These are phyloP conservation scores for Saturnispora serradocipensis DNA, from an alignment of 805 yeast species.

Conservation along the genomic window DNA sequence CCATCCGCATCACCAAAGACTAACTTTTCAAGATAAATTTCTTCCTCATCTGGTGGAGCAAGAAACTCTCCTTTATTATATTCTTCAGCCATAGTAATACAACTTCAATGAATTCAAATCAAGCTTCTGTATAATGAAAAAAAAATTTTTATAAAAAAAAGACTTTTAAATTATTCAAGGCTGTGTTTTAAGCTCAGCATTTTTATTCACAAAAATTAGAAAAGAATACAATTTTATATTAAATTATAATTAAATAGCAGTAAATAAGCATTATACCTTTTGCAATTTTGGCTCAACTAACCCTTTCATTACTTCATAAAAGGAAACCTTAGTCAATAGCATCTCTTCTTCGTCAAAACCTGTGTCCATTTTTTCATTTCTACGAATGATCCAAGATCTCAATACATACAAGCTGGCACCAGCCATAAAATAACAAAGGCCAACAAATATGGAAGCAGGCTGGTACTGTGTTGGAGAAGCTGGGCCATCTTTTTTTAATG, in stretches of 20 bases:
- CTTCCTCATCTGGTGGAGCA: slow-evolving; percentile 81
- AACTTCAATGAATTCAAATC: background rate
- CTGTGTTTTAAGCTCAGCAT: slow-evolving; percentile 2
- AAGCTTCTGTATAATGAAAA: background rate
- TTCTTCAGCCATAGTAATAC: background rate
- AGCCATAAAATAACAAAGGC: slow-evolving; percentile 42
- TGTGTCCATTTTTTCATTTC: slow-evolving; percentile 29
- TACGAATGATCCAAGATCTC: slow-evolving; percentile 47
- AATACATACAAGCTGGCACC: slow-evolving; percentile 34
- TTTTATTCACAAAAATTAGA: background rate
- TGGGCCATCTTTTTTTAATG: slow-evolving; percentile 32
- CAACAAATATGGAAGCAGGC: slow-evolving; percentile 50
- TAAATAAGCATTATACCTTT: slow-evolving; percentile 9
- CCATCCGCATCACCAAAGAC: slow-evolving; percentile 86
- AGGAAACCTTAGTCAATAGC: slow-evolving; percentile 13
- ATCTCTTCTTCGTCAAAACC: slow-evolving; percentile 18
- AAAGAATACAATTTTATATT: background rate
- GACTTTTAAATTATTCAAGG: background rate
- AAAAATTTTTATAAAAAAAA: background rate
- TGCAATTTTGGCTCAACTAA: slow-evolving; percentile 8
- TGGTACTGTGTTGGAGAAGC: slow-evolving; percentile 38
- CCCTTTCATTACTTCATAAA: background rate
- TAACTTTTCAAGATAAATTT: slow-evolving; percentile 63
- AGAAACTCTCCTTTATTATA: slow-evolving; percentile 13
- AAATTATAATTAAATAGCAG: background rate